Evolutionary conservation across 331 rosid species (phyloP).

Genomic region (Telfairia occidentalis): DNA sequence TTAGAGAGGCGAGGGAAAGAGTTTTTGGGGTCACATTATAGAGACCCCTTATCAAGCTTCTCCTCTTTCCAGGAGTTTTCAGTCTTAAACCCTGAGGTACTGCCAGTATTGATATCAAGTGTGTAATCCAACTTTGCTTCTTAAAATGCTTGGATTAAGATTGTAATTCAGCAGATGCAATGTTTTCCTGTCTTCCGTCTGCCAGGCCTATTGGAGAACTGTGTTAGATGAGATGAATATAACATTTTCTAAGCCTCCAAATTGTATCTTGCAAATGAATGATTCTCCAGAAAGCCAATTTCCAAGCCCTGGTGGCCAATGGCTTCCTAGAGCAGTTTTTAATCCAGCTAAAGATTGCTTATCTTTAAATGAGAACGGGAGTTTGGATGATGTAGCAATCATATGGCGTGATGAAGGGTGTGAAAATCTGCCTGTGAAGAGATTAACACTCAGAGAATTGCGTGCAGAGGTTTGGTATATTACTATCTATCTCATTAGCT

Average conservation of each 20-base stretch:
- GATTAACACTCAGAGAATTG: slow-evolving; percentile 52
- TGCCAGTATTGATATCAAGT: background rate
- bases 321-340: slow-evolving; percentile 80
- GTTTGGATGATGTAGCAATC: slow-evolving; percentile 49
- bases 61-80: slow-evolving; percentile 71
- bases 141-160: slow-evolving; percentile 1
- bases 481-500: slow-evolving; percentile 1
- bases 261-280: slow-evolving; percentile 50
- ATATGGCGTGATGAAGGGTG: slow-evolving; percentile 75
- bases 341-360: slow-evolving; percentile 80
- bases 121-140: background rate
- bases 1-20: slow-evolving; percentile 60
- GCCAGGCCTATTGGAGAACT: slow-evolving; percentile 72
- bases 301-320: slow-evolving; percentile 52
- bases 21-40: slow-evolving; percentile 59
- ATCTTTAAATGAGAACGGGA: slow-evolving; percentile 35
- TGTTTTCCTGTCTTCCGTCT: slow-evolving; percentile 10
- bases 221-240: slow-evolving; percentile 56
- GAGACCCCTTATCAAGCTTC: slow-evolving; percentile 76
- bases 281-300: slow-evolving; percentile 22
- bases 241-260: slow-evolving; percentile 54
- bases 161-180: slow-evolving; percentile 1
- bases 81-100: slow-evolving; percentile 70
- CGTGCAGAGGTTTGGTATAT: slow-evolving; percentile 74
- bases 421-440: slow-evolving; percentile 51